Conservation (phyloP, 495 filamentous ascomycete species). For the Daldinia caldariorum region DNA sequence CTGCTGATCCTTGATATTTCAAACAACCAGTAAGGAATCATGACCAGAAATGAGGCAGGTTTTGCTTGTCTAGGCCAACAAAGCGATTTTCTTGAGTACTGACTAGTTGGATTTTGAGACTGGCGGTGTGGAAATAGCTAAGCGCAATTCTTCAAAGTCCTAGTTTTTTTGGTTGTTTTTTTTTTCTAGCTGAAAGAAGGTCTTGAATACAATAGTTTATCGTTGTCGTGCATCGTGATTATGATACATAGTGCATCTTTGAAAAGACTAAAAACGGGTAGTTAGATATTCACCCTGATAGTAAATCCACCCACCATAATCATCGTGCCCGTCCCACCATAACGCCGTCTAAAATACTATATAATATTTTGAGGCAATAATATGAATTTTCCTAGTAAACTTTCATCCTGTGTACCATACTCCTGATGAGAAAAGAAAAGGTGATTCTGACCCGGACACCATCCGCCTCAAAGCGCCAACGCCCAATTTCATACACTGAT, state of each 20-base stretch:
- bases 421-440: conserved; percentile 3
- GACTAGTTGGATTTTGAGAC: conserved; percentile 11
- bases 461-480: conserved; percentile 27
- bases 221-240: conserved; percentile 36
- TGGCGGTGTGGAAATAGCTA: conserved; percentile 27
- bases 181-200: conserved; percentile 33
- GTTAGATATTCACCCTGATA: conserved; percentile 22
- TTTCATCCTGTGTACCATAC: conserved; percentile 6
- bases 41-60: conserved; percentile 12
- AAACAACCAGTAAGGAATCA: conserved; percentile 8
- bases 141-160: conserved; percentile 12
- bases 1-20: neutral
- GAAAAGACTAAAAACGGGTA: conserved; percentile 25
- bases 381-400: conserved; percentile 6
- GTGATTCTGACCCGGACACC: conserved; percentile 6
- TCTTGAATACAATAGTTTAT: conserved; percentile 20
- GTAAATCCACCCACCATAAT: neutral
- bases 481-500: conserved; percentile 26
- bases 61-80: conserved; percentile 17
- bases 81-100: conserved; percentile 4
- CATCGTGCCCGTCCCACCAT: conserved; percentile 7
- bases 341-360: conserved; percentile 36
- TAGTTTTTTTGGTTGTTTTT: conserved; percentile 36
- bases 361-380: conserved; percentile 8
- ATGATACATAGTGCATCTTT: conserved; percentile 37